phyloP scores from a whole-genome alignment of 768 basidiomycete species.

The Suillus americanus region DNA sequence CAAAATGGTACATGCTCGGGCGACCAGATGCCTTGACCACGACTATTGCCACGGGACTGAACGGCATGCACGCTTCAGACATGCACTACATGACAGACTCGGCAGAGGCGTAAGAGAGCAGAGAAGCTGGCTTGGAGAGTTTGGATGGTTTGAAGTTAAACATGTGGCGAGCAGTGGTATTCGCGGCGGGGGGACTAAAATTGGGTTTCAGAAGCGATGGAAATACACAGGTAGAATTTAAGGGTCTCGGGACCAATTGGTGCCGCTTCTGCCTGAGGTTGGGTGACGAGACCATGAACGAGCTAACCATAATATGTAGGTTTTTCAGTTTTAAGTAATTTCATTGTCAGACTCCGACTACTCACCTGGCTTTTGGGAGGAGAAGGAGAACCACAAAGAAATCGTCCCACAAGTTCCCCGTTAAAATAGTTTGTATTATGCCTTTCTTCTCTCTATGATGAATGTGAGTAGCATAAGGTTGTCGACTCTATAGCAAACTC shows the following conservation, averaged over 20 bases:
- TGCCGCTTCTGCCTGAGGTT: not conserved
- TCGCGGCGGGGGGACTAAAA: not conserved
- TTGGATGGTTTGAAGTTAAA: slow-evolving; percentile 33
- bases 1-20: slow-evolving; percentile 46
- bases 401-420: too few species aligned
- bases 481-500: too few species aligned
- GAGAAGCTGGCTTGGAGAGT: slow-evolving; percentile 35
- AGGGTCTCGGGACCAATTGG: not conserved
- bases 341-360: not conserved
- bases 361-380: not conserved
- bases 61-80: slow-evolving; percentile 39
- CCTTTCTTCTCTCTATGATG: too few species aligned
- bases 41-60: slow-evolving; percentile 51
- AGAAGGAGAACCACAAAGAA: not conserved
- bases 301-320: not conserved
- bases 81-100: slow-evolving; percentile 53
- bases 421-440: too few species aligned
- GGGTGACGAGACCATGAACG: not conserved
- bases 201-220: not conserved
- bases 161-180: not conserved
- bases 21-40: slow-evolving; percentile 44
- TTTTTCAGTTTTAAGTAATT: not conserved
- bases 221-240: not conserved
- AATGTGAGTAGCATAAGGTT: too few species aligned
- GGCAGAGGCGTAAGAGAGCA: slow-evolving; percentile 42